A percentile compares a stretch with the other conserved stretches of the same genome.
Conservation (phyloP, 108 stramenopile genomes). For the Conticribra guillardii region DNA sequence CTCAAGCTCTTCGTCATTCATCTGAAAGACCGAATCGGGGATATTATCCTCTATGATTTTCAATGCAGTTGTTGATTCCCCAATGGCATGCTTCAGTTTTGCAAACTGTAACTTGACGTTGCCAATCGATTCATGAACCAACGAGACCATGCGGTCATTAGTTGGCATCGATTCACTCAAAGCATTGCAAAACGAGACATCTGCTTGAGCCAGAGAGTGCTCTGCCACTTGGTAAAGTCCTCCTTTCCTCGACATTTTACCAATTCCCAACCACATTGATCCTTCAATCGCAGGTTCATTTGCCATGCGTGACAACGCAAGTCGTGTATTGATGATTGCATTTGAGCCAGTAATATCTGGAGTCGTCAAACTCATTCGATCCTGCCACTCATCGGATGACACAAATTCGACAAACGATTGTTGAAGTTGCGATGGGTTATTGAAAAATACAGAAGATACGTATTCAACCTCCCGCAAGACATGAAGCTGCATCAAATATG, state of each 20-base stretch:
- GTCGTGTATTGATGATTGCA: slow-evolving; percentile 61
- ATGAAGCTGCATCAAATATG: slow-evolving; percentile 68
- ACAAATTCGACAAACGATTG: slow-evolving; percentile 45
- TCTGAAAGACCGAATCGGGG: slow-evolving; percentile 31
- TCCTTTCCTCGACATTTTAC: slow-evolving; percentile 73
- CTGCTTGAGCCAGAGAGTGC: slow-evolving; percentile 69
- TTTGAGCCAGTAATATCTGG: slow-evolving; percentile 50
- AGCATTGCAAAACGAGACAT: slow-evolving; percentile 31
- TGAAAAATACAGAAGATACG: slow-evolving; percentile 26
- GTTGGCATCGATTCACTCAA: slow-evolving; percentile 4
- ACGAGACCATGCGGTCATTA: slow-evolving; percentile 2
- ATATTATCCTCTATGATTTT: slow-evolving; percentile 66
- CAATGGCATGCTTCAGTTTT: slow-evolving; percentile 74
- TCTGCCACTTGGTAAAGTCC: slow-evolving; percentile 65
- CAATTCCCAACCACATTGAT: slow-evolving; percentile 69
- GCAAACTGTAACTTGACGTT: slow-evolving; percentile 74
- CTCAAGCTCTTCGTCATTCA: slow-evolving; percentile 28
- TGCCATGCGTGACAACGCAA: slow-evolving; percentile 73
- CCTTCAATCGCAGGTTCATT: slow-evolving; percentile 65
- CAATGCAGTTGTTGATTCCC: slow-evolving; percentile 66
- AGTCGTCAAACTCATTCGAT: slow-evolving; percentile 49
- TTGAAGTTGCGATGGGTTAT: slow-evolving; percentile 14
- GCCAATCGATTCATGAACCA: slow-evolving; percentile 37
- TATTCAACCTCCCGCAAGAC: slow-evolving; percentile 81
- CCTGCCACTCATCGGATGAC: slow-evolving; percentile 50